These are phyloP conservation scores for Laburnicola sp. DNA, from an alignment of 2,329 filamentous ascomycete genomes.

Conservation along the genomic window DNA sequence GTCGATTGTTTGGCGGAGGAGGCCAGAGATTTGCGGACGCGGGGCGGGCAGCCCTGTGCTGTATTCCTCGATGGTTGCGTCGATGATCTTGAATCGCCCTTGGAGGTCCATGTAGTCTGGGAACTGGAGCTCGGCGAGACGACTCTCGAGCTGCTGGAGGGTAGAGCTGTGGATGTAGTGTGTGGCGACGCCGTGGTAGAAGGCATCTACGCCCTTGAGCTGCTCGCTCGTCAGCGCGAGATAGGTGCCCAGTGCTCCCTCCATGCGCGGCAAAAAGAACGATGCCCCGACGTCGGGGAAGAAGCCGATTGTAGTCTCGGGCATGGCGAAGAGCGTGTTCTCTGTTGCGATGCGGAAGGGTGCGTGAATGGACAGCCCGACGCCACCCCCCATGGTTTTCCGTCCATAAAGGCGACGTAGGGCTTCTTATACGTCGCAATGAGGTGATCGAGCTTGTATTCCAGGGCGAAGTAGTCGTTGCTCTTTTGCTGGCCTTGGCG, in stretches of 20 bases:
- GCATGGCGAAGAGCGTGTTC: slow-evolving; percentile 95
- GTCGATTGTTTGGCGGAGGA: slow-evolving; percentile 80
- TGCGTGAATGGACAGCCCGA: slow-evolving; percentile 90
- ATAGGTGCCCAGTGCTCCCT: slow-evolving; percentile 86
- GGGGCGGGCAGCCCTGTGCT: slow-evolving; percentile 76
- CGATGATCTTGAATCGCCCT: slow-evolving; percentile 71
- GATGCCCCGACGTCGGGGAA: slow-evolving; percentile 97
- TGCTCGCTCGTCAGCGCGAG: slow-evolving; percentile 87
- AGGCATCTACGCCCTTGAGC: slow-evolving; percentile 79
- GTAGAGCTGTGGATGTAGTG: slow-evolving; percentile 94
- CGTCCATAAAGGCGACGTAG: slow-evolving; percentile 94
- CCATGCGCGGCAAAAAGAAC: slow-evolving; percentile 90
- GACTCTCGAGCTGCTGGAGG: slow-evolving; percentile 76
- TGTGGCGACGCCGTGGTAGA: slow-evolving; percentile 89
- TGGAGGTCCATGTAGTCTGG: slow-evolving; percentile 69
- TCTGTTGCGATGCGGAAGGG: slow-evolving; percentile 97
- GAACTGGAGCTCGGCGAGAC: slow-evolving; percentile 88
- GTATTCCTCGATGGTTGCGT: slow-evolving; percentile 90
- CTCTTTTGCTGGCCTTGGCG: slow-evolving; percentile 73
- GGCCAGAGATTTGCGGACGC: slow-evolving; percentile 60
- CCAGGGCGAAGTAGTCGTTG: slow-evolving; percentile 83
- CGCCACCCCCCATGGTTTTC: slow-evolving; percentile 98
- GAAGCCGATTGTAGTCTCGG: slow-evolving; percentile 96
- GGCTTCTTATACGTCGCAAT: slow-evolving; percentile 94
- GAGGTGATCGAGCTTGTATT: slow-evolving; percentile 95